Evolutionary conservation across 2,329 filamentous ascomycete genomes (phyloP), one percentile per base, ranked within the genome.

Genomic region (Penicillium sp.): DNA sequence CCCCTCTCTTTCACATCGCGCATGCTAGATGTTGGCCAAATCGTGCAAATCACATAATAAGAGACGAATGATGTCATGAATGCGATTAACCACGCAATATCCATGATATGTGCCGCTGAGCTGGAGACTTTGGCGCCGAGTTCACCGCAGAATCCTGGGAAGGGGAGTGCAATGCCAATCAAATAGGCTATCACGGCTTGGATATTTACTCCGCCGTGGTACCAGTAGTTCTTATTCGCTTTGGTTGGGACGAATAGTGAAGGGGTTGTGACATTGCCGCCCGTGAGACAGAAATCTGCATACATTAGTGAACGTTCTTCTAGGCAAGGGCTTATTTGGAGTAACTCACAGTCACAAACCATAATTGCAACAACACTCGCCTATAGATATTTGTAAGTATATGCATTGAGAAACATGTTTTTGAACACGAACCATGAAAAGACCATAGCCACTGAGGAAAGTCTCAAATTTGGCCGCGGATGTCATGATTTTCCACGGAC

Each of bases 341-440:
- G 19, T 16, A 25, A 45, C 50, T 52, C 29, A 52, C 50, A 53
- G 43, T 53, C 51, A 31, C 51, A 53, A 19, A 53, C 31, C 51
- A 53, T 53, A 26, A 53, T 53, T 14, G 51, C 51, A 31, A 53
- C 51, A 11, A 53, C 51, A 16, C 51, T 53, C 3, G 51, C 51
- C 51, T 53, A 16, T 31, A 35, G 37, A 31, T 5, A 23, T 16
- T 6, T 19, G 26, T 51, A 1, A 51, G 35, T 31, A 42, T 5
- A 10, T 33, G n/a, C 9, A 42, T 43, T 7, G 23, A 8, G 10
- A 23, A 8, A 16, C 14, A 2, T 16, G 5, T 31, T 26, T 19
- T 13, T 10, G 13, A 19, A 14, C 19, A 37, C 51, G 16, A 35
- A 53, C 51, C 51, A 53, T 46, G 23, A 53, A 53, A 2, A 53